These are phyloP conservation scores for Dunaliella sp. DNA, from an alignment of 139 green algal species.

Conservation along the genomic window DNA sequence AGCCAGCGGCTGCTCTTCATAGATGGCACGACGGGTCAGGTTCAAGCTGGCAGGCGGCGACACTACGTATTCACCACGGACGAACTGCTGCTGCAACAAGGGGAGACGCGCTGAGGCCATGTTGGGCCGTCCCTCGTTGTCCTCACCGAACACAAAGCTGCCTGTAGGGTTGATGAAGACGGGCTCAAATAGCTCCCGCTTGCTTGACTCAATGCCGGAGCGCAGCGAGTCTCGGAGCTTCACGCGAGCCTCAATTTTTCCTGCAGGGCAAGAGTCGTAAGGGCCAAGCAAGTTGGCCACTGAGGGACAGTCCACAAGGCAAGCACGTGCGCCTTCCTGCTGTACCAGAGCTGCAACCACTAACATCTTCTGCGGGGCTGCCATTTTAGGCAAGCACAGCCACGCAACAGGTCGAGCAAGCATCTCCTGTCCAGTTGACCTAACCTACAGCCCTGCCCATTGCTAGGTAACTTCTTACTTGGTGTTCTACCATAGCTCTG, in stretches of 20 bases:
- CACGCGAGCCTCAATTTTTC: background rate
- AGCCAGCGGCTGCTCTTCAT: conserved; percentile 8
- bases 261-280: background rate
- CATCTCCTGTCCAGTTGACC: too few relatives aligned
- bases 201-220: conserved; percentile 4
- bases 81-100: conserved; percentile 36
- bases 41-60: conserved; percentile 15
- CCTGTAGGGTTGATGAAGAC: conserved; percentile 34
- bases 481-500: too few relatives aligned
- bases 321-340: background rate
- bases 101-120: conserved; percentile 9
- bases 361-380: too few relatives aligned
- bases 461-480: too few relatives aligned
- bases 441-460: too few relatives aligned
- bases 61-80: conserved; percentile 17
- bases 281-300: too few relatives aligned
- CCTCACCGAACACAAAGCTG: conserved; percentile 1
- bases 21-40: conserved; percentile 23
- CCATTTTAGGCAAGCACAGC: too few relatives aligned
- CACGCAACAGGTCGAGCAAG: too few relatives aligned
- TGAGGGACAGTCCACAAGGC: background rate
- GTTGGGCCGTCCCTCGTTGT: background rate
- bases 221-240: background rate
- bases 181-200: conserved; percentile 38
- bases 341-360: background rate